Evolutionary conservation across 2,329 filamentous ascomycete genomes (phyloP), one percentile per base, ranked within the genome.

Genomic region (Neonectria sp.): DNA sequence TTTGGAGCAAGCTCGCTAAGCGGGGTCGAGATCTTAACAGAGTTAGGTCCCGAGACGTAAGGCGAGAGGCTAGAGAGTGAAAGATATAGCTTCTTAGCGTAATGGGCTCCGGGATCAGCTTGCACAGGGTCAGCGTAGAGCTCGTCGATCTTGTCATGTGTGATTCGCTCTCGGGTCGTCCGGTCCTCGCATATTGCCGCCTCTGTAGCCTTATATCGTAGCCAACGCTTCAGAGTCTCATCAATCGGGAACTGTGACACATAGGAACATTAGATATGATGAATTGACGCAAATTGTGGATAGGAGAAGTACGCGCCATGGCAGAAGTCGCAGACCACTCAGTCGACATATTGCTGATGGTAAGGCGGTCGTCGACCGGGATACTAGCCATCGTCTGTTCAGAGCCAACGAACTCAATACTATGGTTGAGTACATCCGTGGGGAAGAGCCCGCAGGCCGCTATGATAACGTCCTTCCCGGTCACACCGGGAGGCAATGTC

Each of bases 11-110:
- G 88, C 35, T 95, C 90, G 6, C 85, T 82, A 1, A 98, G 81
- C 0, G 95, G 94, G 0, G 91, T 97, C 0, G 92, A 90, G 0
- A 97, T 84, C 81, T 98, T 98, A 76, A 97, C 94, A 0, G 93
- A 95, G 82, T 98, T 97, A 1, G 95, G 95, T 0, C 95, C 95
- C 0, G 95, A 87, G 11, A 98, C 91, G 63, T 93, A 95, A 0
- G 95, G 95, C 0, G 93, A 92, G 0, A 98, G 87, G 0, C 94
- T 95, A 0, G 92, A 93, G 1, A 98, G 87, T 78, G 97, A 90
- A 7, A 98, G 84, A 78, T 93, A 95, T 0, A 97, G 86, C 45
- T 91, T 84, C 81, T 98, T 98, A 61, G 94, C 92, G 72, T 98
- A 98, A 6, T 84, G 85, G 1, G 95, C 95, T 8, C 90, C 93